phyloP scores from a whole-genome alignment of 768 basidiomycete genomes.

The Tylopilus intermedius region DNA sequence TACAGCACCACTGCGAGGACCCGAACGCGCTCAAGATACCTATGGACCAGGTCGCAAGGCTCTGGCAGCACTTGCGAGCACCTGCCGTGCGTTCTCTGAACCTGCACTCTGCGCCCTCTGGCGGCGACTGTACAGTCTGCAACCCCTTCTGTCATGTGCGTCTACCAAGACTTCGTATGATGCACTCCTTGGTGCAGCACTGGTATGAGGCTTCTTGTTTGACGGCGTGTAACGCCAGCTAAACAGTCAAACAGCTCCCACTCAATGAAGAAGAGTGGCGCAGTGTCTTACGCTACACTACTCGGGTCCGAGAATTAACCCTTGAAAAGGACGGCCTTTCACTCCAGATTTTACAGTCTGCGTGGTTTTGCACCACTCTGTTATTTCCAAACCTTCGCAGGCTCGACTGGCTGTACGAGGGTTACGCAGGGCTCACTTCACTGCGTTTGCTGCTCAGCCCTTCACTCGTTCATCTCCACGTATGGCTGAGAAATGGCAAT shows the following conservation, averaged over 20 bases:
- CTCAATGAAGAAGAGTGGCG: background rate
- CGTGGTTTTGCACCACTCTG: background rate
- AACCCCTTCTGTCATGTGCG: conserved; percentile 4
- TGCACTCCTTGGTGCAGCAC: background rate
- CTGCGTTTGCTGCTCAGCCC: background rate
- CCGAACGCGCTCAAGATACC: background rate
- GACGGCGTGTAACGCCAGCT: background rate
- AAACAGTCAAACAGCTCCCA: background rate
- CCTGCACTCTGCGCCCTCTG: conserved; percentile 15
- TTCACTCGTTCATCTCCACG: background rate
- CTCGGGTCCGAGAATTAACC: conserved; percentile 7
- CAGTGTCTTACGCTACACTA: conserved; percentile 1
- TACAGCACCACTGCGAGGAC: background rate
- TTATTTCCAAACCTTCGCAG: conserved; percentile 1
- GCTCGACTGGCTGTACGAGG: background rate
- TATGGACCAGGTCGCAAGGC: background rate
- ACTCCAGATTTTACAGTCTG: background rate
- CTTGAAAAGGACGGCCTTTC: background rate
- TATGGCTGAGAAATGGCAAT: background rate
- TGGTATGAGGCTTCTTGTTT: background rate
- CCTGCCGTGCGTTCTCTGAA: conserved; percentile 11
- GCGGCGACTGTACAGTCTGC: conserved; percentile 6
- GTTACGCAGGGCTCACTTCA: background rate
- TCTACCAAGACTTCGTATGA: background rate
- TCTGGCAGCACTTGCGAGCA: conserved; percentile 11